Evolutionary conservation across 768 basidiomycete species (phyloP).

Genomic region (Lentinula edodes): DNA sequence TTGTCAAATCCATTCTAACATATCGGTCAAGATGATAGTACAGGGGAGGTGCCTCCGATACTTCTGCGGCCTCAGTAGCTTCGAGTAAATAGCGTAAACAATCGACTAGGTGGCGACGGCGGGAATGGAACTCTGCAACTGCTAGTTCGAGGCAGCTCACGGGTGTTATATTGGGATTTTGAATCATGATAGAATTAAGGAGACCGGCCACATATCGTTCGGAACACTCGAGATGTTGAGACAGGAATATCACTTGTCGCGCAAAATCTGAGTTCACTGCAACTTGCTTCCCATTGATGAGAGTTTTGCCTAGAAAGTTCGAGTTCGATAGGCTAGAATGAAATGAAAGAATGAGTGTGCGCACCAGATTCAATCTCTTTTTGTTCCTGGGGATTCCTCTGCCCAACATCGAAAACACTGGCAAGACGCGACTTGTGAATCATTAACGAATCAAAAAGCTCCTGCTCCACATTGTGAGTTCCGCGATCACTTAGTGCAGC

Average conservation of each 20-base stretch:
- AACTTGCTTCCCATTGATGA: conserved; percentile 58
- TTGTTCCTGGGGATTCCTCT: conserved; percentile 56
- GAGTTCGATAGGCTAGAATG: neutral
- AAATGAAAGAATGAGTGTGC: conserved; percentile 13
- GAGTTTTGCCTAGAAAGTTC: conserved; percentile 50
- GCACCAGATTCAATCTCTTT: conserved; percentile 64
- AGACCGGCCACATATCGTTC: conserved; percentile 75
- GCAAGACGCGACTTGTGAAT: conserved; percentile 58
- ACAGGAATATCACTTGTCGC: conserved; percentile 70
- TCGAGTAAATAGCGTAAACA: conserved; percentile 68
- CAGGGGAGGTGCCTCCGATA: conserved; percentile 38
- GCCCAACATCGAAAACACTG: conserved; percentile 61
- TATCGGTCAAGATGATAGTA: conserved; percentile 51
- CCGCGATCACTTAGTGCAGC: conserved; percentile 40
- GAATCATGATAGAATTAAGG: conserved; percentile 55
- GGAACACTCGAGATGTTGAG: conserved; percentile 76
- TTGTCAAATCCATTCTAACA: conserved; percentile 43
- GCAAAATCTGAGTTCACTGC: conserved; percentile 78
- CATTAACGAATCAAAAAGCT: conserved; percentile 72
- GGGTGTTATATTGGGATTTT: conserved; percentile 58
- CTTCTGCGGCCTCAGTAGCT: conserved; percentile 45
- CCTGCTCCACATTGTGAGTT: conserved; percentile 55
- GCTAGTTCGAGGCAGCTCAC: conserved; percentile 59
- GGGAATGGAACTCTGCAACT: conserved; percentile 61
- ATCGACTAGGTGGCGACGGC: conserved; percentile 66